Evolutionary conservation across 768 basidiomycete genomes (phyloP), one percentile per base, ranked within the genome.

Genomic region (Panus rudis): DNA sequence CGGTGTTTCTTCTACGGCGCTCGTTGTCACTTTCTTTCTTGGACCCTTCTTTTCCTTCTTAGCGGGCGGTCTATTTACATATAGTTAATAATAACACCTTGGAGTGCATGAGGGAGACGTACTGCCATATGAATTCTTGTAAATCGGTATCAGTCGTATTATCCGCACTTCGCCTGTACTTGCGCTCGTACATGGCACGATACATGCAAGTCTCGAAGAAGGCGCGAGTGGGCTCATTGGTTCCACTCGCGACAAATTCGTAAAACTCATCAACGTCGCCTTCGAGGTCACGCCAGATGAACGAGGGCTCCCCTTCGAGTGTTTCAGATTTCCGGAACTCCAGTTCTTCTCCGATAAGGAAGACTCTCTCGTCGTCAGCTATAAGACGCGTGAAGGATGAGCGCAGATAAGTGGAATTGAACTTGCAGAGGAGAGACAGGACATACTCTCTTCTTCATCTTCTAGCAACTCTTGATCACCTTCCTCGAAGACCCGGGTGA

Each of bases 401-500:
- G 25, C 2, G 39, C 19, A 22, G 31, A 19, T 25, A 22, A 35
- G 13, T 38, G 22, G 20, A 24, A 17, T 24, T 3, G 31, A 34
- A 31, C 20, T 37, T 20, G n/a, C 28, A 30, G 31, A 16, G n/a
- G 24, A 40, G 24, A 16, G n/a, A 33, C 28, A 26, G 30, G 19
- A 66, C 79, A 52, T 50, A 84, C 85, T 85, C 67, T 88, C 84
- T 45, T 92, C 92, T 61, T 94, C 91, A 52, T 97, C 94, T 55
- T 96, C 92, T 14, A 97, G 66, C 31, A 97, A 63, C 55, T 94
- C 87, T 63, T 94, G 92, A 58, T 98, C 93, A 3, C 92, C 96
- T 49, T 98, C 94, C 53, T 98, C 92, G 57, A 89, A 98, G 1
- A 96, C 92, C 47, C 93, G 74, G n/a, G 92, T 96, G 42, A 97